Evolutionary conservation across 2,329 filamentous ascomycete genomes (phyloP).

Genomic region (Sclerotinia subarctica): DNA sequence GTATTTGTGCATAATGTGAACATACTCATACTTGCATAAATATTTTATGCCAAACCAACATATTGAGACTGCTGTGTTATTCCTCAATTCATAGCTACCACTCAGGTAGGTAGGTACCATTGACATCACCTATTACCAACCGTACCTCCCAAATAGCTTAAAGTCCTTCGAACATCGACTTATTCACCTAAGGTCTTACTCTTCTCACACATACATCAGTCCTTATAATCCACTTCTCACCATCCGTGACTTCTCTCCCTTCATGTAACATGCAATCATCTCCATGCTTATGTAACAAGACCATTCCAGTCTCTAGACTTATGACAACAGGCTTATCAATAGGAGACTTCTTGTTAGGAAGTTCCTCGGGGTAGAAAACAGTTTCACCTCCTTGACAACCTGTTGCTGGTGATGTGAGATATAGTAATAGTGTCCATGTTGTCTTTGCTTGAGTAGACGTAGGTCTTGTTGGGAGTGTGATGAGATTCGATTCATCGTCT

Average conservation of each 20-base stretch:
- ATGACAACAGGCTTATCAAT: slow-evolving; percentile 64
- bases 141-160: background rate
- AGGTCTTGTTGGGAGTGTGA: slow-evolving; percentile 54
- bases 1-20: background rate
- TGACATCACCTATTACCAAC: background rate
- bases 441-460: slow-evolving; percentile 58
- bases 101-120: background rate
- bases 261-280: slow-evolving; percentile 89
- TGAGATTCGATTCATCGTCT: slow-evolving; percentile 84
- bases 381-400: slow-evolving; percentile 85
- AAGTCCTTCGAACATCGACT: background rate
- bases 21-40: background rate
- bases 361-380: slow-evolving; percentile 78
- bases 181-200: background rate
- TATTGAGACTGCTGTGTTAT: background rate
- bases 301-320: slow-evolving; percentile 76
- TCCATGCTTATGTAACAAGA: slow-evolving; percentile 84
- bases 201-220: slow-evolving; percentile 72
- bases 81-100: background rate
- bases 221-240: slow-evolving; percentile 88
- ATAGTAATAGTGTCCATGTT: slow-evolving; percentile 88
- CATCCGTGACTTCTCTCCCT: slow-evolving; percentile 71
- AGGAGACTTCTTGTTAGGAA: slow-evolving; percentile 44
- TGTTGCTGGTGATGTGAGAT: slow-evolving; percentile 71
- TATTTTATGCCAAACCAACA: background rate